Base-by-base conservation (phyloP, 331 rosid genomes). In the Cydonia oblonga region DNA sequence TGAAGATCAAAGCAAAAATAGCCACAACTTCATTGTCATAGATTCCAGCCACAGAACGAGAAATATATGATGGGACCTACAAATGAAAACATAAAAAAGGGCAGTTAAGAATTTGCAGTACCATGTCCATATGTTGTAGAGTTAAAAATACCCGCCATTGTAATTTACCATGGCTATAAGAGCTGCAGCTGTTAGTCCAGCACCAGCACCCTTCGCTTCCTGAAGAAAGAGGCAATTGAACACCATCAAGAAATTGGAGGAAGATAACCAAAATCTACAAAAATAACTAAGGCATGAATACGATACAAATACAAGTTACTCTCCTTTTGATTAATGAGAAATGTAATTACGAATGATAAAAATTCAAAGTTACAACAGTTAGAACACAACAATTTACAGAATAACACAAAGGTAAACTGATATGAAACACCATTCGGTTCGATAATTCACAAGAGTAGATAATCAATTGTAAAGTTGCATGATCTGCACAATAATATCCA, bases 21-120 rank as follows among this genome's bases (percentile, higher is more conserved):
- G 98, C 98, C 62, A 93, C 98, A 57, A 97, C 98, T 86, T 93
- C 98, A 86, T 93, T 93, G 84, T 93, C 98, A 69, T 93, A 93
- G 87, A 97, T 93, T 74, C 98, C 98, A 80, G 98, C 98, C 53
- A 93, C 98, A 44, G 98, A 93, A 67, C 98, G 95, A 60, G 98
- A 93, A 68, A 93, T 93, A 75, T 93, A 93, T 18, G 98, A 93
- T 9, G 98, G 98, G 67, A 93, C 98, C 98, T 93, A 81, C 74
- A 83, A 29, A 78, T 4, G 68, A 57, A 26, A 77, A 79, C 75
- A 74, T n/a, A 76, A 22, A 49, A 51, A 53, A 70, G 53, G 53
- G 61, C 57, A 79, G 68, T 28, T 64, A 61, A 73, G 63, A 66
- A 60, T 33, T 42, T 19, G 62, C 28, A 16, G 32, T 69, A 70